phyloP scores from a whole-genome alignment of 73 alveolate species.

The Effrenium voratum region DNA sequence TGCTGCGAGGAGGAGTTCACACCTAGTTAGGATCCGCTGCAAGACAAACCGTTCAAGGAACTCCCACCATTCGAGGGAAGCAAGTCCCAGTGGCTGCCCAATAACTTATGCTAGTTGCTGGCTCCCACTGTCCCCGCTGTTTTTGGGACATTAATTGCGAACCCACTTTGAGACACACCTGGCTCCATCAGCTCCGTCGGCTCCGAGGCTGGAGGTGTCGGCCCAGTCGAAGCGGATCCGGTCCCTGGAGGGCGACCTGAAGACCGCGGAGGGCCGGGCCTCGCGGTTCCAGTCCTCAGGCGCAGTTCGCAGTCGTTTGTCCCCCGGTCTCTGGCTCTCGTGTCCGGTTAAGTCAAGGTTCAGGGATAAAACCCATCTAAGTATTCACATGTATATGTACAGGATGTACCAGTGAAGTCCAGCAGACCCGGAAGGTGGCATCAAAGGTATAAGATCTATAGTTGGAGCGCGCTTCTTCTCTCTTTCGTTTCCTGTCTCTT shows the following conservation, averaged over 20 bases:
- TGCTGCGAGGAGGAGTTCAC: no score
- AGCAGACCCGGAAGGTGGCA: not conserved
- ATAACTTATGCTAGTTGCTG: not conserved
- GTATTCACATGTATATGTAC: not conserved
- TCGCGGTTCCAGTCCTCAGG: slow-evolving; percentile 82
- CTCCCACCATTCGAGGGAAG: no score
- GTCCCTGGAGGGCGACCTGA: slow-evolving; percentile 71
- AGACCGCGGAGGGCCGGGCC: slow-evolving; percentile 73
- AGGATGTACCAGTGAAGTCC: no score
- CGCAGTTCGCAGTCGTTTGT: not conserved
- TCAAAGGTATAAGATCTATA: not conserved
- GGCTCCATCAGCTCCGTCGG: no score
- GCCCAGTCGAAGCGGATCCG: slow-evolving; percentile 72
- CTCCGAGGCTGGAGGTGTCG: slow-evolving; percentile 78
- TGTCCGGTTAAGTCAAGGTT: not conserved
- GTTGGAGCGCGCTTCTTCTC: no score
- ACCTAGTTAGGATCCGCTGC: no score
- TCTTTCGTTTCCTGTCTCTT: not conserved
- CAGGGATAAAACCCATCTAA: not conserved
- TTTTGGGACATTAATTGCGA: no score
- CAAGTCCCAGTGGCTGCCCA: not conserved
- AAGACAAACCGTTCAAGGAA: no score
- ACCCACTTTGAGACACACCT: no score
- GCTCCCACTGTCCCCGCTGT: not conserved
- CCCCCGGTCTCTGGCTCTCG: not conserved